phyloP scores from a whole-genome alignment of 352 stramenopile species.

The Globisporangium emineosum region DNA sequence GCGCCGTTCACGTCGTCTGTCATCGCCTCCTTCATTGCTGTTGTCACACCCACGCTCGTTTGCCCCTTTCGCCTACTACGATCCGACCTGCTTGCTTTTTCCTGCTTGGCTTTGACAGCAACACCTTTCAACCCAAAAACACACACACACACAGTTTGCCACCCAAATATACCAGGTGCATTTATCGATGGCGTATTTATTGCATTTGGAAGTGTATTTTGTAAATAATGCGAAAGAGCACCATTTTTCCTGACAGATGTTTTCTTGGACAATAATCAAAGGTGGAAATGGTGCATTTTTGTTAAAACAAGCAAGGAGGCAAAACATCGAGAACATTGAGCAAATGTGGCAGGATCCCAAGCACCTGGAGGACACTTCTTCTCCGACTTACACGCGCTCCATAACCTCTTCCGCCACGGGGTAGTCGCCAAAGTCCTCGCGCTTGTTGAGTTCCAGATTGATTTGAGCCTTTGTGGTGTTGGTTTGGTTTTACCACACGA shows the following conservation, averaged over 20 bases:
- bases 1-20: constrained; percentile 5
- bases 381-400: constrained; percentile 47
- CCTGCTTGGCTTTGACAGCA: not conserved
- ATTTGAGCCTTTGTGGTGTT: constrained; percentile 80
- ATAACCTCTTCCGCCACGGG: constrained; percentile 50
- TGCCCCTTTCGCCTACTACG: not conserved
- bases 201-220: too few species aligned
- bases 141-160: not conserved
- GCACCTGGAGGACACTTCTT: not conserved
- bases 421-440: constrained; percentile 48
- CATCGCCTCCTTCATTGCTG: constrained; percentile 19
- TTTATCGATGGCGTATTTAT: too few species aligned
- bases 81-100: not conserved
- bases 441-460: constrained; percentile 90
- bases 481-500: not conserved
- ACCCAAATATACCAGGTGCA: not conserved
- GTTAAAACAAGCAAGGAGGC: too few species aligned
- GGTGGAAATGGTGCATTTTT: too few species aligned
- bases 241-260: too few species aligned
- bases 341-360: not conserved
- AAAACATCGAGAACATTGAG: not conserved
- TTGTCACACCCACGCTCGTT: not conserved
- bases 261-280: too few species aligned
- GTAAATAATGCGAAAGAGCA: too few species aligned
- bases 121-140: not conserved